Conservation (phyloP, 768 basidiomycete genomes). For the Kondoa subrosea region DNA sequence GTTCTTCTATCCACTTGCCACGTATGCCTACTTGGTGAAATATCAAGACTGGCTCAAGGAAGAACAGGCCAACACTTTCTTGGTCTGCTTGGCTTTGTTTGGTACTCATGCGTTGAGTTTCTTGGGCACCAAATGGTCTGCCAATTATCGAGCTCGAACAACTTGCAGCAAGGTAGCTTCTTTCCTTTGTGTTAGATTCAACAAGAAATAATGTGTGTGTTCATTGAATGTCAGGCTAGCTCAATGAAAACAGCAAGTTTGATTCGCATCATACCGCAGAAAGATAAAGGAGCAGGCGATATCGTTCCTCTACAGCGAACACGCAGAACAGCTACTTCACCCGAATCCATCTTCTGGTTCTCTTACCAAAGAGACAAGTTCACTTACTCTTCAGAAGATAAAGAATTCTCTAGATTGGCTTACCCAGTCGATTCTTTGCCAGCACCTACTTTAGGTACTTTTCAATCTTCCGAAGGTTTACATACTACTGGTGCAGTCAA, state of each 20-base stretch:
- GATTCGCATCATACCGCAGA: constrained; percentile 60
- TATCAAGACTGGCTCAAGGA: constrained; percentile 21
- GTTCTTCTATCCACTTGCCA: constrained; percentile 33
- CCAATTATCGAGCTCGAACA: constrained; percentile 56
- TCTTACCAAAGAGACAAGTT: constrained; percentile 91
- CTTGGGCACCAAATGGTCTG: constrained; percentile 76
- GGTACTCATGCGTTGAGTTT: constrained; percentile 83
- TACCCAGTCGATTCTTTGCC: constrained; percentile 69
- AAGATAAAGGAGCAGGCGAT: constrained; percentile 72
- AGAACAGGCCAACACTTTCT: constrained; percentile 45
- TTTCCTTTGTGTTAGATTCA: constrained; percentile 19
- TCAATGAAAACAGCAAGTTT: constrained; percentile 53
- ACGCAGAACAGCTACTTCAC: background rate
- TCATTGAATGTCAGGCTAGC: constrained; percentile 37
- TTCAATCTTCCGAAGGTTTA: constrained; percentile 47
- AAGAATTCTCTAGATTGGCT: constrained; percentile 62
- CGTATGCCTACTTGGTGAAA: constrained; percentile 54
- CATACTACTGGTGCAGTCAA: constrained; percentile 37
- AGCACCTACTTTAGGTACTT: constrained; percentile 35
- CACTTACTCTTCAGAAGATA: constrained; percentile 42
- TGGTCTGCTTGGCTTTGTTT: constrained; percentile 68
- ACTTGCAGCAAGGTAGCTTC: constrained; percentile 55
- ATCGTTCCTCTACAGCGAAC: constrained; percentile 43
- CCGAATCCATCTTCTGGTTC: constrained; percentile 46
- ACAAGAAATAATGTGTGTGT: constrained; percentile 25